Conservation (phyloP, 2,329 filamentous ascomycete species). For the Tolypocladium capitatum region DNA sequence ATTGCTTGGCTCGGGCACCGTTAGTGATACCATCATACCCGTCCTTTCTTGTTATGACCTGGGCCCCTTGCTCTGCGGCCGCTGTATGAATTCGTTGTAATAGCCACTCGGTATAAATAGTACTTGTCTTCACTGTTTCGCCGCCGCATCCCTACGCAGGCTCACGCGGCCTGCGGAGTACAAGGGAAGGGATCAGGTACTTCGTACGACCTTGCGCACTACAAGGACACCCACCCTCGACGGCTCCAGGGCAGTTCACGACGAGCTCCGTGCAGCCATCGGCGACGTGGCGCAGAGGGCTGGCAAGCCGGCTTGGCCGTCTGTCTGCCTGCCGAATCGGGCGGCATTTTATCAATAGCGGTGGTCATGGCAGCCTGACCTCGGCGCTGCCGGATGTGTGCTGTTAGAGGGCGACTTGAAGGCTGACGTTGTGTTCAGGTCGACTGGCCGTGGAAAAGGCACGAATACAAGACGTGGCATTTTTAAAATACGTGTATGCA, state of each 20-base stretch:
- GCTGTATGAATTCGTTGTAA: not conserved
- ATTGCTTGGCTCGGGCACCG: conserved; percentile 16
- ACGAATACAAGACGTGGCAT: not conserved
- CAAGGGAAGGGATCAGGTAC: no score
- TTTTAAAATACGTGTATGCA: not conserved
- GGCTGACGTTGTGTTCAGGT: not conserved
- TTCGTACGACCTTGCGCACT: no score
- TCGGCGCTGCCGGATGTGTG: not conserved
- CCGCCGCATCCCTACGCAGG: no score
- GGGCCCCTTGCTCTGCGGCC: no score
- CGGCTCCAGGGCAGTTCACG: no score
- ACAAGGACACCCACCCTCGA: no score
- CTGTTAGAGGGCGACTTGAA: not conserved
- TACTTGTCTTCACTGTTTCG: not conserved
- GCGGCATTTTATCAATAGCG: not conserved
- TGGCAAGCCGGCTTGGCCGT: no score
- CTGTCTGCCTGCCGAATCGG: not conserved
- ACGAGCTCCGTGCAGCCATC: no score
- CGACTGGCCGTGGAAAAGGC: not conserved
- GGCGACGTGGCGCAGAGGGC: no score
- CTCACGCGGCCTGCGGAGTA: no score
- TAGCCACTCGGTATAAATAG: not conserved
- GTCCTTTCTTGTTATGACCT: conserved; percentile 8
- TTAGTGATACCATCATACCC: conserved; percentile 22
- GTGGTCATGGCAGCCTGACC: not conserved